Evolutionary conservation across 2,329 filamentous ascomycete genomes (phyloP).

Genomic region (Cercospora beticola): DNA sequence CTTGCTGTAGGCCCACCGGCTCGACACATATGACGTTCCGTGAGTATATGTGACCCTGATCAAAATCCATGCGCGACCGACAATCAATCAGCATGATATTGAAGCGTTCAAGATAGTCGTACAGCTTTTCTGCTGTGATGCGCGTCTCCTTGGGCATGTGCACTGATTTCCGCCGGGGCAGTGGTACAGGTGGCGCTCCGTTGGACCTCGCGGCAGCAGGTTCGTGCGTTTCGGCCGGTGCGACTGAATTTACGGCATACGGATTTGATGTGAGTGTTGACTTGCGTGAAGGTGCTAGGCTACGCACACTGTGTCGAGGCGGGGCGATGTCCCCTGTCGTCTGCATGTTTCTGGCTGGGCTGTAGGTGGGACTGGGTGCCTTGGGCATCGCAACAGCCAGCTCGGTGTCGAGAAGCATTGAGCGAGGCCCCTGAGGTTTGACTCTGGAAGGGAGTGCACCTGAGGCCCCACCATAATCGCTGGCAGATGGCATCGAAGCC

Average conservation of each 20-base stretch:
- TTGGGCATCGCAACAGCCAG: slow-evolving; percentile 63
- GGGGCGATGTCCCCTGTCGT: slow-evolving; percentile 64
- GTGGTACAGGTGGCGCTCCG: slow-evolving; percentile 8
- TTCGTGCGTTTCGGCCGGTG: slow-evolving; percentile 14
- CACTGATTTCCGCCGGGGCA: slow-evolving; percentile 44
- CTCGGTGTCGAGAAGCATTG: slow-evolving; percentile 56
- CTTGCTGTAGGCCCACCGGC: slow-evolving; percentile 70
- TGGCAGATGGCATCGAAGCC: slow-evolving; percentile 45
- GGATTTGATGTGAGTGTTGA: slow-evolving; percentile 47
- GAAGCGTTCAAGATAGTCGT: slow-evolving; percentile 66
- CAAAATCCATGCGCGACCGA: slow-evolving; percentile 74
- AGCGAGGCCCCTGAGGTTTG: slow-evolving; percentile 51
- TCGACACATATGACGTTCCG: slow-evolving; percentile 87
- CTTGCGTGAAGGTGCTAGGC: slow-evolving; percentile 58
- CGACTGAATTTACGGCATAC: slow-evolving; percentile 36
- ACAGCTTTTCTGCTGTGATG: slow-evolving; percentile 69
- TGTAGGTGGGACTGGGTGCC: slow-evolving; percentile 73
- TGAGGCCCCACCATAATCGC: slow-evolving; percentile 37
- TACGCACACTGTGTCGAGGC: slow-evolving; percentile 64
- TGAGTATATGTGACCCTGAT: slow-evolving; percentile 84
- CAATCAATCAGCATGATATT: slow-evolving; percentile 82
- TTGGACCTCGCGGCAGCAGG: neutral
- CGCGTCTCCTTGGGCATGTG: slow-evolving; percentile 56
- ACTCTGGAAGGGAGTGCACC: neutral
- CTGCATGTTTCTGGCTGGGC: slow-evolving; percentile 70